A percentile compares a stretch with the other conserved stretches of the same genome.
Conservation (phyloP, 352 stramenopile genomes). For the Aphanomyces cochlioides region DNA sequence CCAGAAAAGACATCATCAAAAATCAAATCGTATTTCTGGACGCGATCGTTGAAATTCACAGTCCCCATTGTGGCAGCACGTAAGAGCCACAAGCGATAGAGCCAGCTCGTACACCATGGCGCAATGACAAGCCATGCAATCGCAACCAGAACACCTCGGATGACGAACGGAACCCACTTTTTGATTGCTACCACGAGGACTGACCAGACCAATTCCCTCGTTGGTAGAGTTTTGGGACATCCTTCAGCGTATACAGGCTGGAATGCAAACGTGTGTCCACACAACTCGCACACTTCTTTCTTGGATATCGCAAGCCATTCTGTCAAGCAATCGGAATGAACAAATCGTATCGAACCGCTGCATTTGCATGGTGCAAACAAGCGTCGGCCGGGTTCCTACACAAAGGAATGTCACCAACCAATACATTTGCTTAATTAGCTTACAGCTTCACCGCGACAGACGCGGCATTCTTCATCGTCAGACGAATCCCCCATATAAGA, state of each 20-base stretch:
- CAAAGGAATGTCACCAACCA: background rate
- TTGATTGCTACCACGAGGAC: conserved; percentile 69
- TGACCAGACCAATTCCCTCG: conserved; percentile 80
- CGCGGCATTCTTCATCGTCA: conserved; percentile 90
- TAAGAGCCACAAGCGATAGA: conserved; percentile 93
- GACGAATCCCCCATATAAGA: conserved; percentile 7
- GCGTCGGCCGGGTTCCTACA: conserved; percentile 58
- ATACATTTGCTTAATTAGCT: conserved; percentile 21
- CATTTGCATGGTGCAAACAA: conserved; percentile 91
- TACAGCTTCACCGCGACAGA: conserved; percentile 90
- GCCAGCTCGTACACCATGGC: conserved; percentile 88
- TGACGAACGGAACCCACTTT: conserved; percentile 86
- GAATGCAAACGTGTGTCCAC: conserved; percentile 90
- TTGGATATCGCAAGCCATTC: conserved; percentile 91
- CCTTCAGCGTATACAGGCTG: conserved; percentile 86
- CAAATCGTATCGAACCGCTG: conserved; percentile 92
- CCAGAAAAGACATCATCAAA: conserved; percentile 84
- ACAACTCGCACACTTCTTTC: conserved; percentile 92
- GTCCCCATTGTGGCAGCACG: conserved; percentile 81
- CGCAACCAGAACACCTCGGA: conserved; percentile 70
- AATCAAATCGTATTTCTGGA: conserved; percentile 64
- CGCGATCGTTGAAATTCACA: conserved; percentile 75
- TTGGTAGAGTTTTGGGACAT: conserved; percentile 83
- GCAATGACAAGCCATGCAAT: conserved; percentile 86
- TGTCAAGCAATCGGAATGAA: conserved; percentile 92